Evolutionary conservation across 1,139 yeast genomes (phyloP).

Genomic region (Dujonia santamariae): DNA sequence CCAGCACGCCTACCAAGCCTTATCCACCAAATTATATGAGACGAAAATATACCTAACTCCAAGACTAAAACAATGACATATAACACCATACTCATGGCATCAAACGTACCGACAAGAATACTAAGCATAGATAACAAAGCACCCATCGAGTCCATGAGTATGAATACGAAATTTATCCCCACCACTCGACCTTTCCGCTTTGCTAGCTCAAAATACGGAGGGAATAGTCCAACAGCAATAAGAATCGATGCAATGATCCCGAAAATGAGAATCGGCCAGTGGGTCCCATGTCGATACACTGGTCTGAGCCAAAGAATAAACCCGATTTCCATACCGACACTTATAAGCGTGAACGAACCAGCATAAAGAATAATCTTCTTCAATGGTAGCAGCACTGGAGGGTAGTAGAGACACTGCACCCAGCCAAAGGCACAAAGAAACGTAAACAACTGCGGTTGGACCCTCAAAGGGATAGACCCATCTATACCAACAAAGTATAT

Average conservation of each 20-base stretch:
- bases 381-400: constrained; percentile 52
- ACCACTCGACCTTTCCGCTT: constrained; percentile 80
- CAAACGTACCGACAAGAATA: constrained; percentile 59
- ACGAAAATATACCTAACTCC: constrained; percentile 72
- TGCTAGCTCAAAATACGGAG: constrained; percentile 83
- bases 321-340: constrained; percentile 66
- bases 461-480: constrained; percentile 70
- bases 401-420: constrained; percentile 76
- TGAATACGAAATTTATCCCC: constrained; percentile 83
- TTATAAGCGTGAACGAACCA: constrained; percentile 35
- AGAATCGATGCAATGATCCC: constrained; percentile 79
- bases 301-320: constrained; percentile 70
- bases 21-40: constrained; percentile 71
- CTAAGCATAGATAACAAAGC: constrained; percentile 77
- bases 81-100: constrained; percentile 72
- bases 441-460: constrained; percentile 86
- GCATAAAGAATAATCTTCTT: constrained; percentile 38
- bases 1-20: constrained; percentile 36
- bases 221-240: constrained; percentile 74
- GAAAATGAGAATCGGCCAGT: constrained; percentile 77
- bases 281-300: constrained; percentile 51
- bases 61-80: constrained; percentile 69
- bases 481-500: constrained; percentile 73
- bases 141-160: constrained; percentile 74
- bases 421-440: constrained; percentile 67